Evolutionary conservation across 805 yeast genomes (phyloP), one percentile per base, ranked within the genome.

Genomic region (Saturnispora ahearnii): DNA sequence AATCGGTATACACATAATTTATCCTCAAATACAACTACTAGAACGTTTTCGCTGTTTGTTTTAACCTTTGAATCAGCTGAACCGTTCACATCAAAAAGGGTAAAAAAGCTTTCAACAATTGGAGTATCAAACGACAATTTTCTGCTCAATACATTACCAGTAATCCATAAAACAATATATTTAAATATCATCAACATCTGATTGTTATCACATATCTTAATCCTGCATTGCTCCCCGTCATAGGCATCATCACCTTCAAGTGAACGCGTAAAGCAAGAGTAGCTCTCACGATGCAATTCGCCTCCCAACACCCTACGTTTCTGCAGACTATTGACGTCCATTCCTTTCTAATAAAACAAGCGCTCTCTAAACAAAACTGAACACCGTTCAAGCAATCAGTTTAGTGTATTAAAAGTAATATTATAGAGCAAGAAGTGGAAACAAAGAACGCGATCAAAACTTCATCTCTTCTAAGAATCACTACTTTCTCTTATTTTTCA

Each of bases 11-110:
- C 72, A 51, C 82, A 71, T 0, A 85, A 85, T 5, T 78, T 70
- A 49, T 81, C 84, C 38, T 64, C 63, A 45, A 84, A 64, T 30
- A 87, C 74, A 1, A 88, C 80, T 2, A 79, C 85, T 41, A 87
- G 28, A 2, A 55, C 58, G 24, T 49, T 41, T 9, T 32, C 30
- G 9, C 7, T 6, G 5, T 6, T n/a, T 28, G 5, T n/a, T 38
- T 13, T 21, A 13, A 32, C n/a, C 30, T 13, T 30, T 28, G 13
- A 21, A n/a, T 41, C 38, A 15, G 40, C 30, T 38, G 41, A n/a
- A 48, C 59, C 38, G 53, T 62, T 66, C 11, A 36, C 24, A 22
- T 36, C 26, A 60, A 87, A 84, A 3, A 63, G 61, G 0, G 86
- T 78, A 53, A 82, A 82, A 13, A 82, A 76, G 12, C 93, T 87